Percentiles rank a stretch among this genome's conserved stretches.
Evolutionary conservation across 768 basidiomycete genomes (phyloP).

Genomic region (Hydnomerulius pinastri): DNA sequence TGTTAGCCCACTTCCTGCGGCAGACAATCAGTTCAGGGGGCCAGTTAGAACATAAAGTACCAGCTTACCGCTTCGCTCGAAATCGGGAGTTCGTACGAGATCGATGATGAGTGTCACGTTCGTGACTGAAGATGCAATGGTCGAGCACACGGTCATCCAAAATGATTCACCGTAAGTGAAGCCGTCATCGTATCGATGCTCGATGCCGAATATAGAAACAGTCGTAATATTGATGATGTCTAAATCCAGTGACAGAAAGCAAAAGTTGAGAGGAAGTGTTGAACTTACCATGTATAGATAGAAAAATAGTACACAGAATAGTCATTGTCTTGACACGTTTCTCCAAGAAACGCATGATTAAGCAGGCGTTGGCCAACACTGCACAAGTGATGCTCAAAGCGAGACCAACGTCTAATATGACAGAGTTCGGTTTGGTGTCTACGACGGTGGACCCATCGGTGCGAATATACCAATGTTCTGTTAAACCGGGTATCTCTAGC

Average conservation of each 20-base stretch:
- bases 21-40: not conserved
- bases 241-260: constrained; percentile 24
- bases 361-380: constrained; percentile 64
- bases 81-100: constrained; percentile 57
- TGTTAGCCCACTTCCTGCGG: constrained; percentile 74
- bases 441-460: constrained; percentile 43
- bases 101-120: constrained; percentile 72
- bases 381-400: constrained; percentile 69
- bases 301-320: constrained; percentile 57
- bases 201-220: constrained; percentile 62
- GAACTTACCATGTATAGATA: constrained; percentile 69
- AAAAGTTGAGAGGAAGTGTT: not conserved
- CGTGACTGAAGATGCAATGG: constrained; percentile 60
- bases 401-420: constrained; percentile 60
- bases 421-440: constrained; percentile 53
- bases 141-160: constrained; percentile 81
- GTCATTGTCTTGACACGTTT: constrained; percentile 63
- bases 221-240: constrained; percentile 69
- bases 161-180: constrained; percentile 72
- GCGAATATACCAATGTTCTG: constrained; percentile 71
- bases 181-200: constrained; percentile 60
- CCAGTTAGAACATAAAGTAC: not conserved
- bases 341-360: constrained; percentile 76
- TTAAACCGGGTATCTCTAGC: constrained; percentile 80
- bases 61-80: constrained; percentile 58